Percentiles rank a stretch among this genome's conserved stretches.
These are phyloP conservation scores for Fusarium sp. DNA, from an alignment of 2,329 filamentous ascomycete species.

Conservation along the genomic window DNA sequence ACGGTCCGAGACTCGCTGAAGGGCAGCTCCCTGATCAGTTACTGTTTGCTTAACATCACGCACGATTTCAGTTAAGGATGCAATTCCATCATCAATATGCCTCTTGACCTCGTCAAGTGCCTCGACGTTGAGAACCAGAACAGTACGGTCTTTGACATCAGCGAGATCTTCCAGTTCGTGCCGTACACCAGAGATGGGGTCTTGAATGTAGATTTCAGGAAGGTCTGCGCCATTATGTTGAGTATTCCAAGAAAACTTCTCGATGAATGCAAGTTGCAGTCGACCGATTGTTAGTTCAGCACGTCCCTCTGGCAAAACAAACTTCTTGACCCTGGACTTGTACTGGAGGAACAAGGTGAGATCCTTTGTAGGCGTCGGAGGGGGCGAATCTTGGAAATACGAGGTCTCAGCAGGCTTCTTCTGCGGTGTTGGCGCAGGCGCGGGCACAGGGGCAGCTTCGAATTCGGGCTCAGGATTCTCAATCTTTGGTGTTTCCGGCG, in stretches of 20 bases:
- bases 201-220: slow-evolving; percentile 97
- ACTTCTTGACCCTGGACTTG: slow-evolving; percentile 97
- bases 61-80: slow-evolving; percentile 82
- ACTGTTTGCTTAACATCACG: slow-evolving; percentile 86
- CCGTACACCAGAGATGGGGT: slow-evolving; percentile 93
- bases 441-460: slow-evolving; percentile 36
- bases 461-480: slow-evolving; percentile 41
- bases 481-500: slow-evolving; percentile 28
- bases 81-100: slow-evolving; percentile 93
- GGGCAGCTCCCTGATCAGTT: slow-evolving; percentile 81
- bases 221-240: slow-evolving; percentile 92
- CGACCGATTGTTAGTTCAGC: slow-evolving; percentile 87
- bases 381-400: slow-evolving; percentile 72
- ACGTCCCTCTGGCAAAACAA: slow-evolving; percentile 85
- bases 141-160: slow-evolving; percentile 94
- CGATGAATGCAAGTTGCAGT: slow-evolving; percentile 94
- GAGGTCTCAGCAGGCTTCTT: slow-evolving; percentile 57
- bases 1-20: slow-evolving; percentile 88
- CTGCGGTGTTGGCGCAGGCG: slow-evolving; percentile 51
- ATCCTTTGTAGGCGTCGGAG: slow-evolving; percentile 77
- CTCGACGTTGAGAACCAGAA: slow-evolving; percentile 94
- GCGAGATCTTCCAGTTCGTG: slow-evolving; percentile 94
- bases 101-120: slow-evolving; percentile 94
- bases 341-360: slow-evolving; percentile 95
- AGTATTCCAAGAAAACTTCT: slow-evolving; percentile 99